Base-by-base conservation (phyloP, 2,329 filamentous ascomycete genomes). In the Phaeosphaeria sp. region DNA sequence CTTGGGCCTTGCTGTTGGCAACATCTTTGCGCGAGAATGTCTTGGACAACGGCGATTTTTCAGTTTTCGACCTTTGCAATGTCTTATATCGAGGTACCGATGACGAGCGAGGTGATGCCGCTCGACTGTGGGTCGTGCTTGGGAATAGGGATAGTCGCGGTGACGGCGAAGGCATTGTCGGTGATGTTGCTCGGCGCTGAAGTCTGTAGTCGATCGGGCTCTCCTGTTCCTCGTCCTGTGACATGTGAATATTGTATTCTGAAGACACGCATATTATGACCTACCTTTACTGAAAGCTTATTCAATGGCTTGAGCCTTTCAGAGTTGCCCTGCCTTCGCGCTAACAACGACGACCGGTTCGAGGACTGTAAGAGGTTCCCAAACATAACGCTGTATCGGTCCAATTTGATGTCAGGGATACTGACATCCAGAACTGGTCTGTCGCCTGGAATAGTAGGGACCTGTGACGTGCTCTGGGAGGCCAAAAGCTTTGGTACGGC, bases 311-410 rank as follows among this genome's bases (percentile, higher is more conserved):
- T 77, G 48, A 72, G 55, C 52, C 66, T 74, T 18, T 77, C 74
- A 22, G 65, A 45, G 51, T 72, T 74, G 21, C 68, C 73, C 55
- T 78, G 75, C 20, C 77, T 70, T 55, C 77, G 66, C 25, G 65
- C 66, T 18, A 78, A 58, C 5, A 79, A 67, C 7, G 73, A 74
- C 13, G 51, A 56, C 7, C 64, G 66, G 33, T 57, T 68, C 13
- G 64, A 54, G 15, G 27, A 8, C 59, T 86, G 84, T 24, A 97
- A 80, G 6, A 97, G 82, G 39, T 86, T 86, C 54, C 89, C 87
- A 72, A 98, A 97, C 93, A 97, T 97, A 64, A 97, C 86, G 67
- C 93, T 97, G 67, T 97, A 98, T 49, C 94, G 84, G 74, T 97
- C 94, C 83, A 98, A 83, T 61, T 90, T 87, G 54, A 91, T 84